Evolutionary conservation across 2,329 filamentous ascomycete species (phyloP), one percentile per base, ranked within the genome.

Genomic region (Ceratocystis cacaofunesta): DNA sequence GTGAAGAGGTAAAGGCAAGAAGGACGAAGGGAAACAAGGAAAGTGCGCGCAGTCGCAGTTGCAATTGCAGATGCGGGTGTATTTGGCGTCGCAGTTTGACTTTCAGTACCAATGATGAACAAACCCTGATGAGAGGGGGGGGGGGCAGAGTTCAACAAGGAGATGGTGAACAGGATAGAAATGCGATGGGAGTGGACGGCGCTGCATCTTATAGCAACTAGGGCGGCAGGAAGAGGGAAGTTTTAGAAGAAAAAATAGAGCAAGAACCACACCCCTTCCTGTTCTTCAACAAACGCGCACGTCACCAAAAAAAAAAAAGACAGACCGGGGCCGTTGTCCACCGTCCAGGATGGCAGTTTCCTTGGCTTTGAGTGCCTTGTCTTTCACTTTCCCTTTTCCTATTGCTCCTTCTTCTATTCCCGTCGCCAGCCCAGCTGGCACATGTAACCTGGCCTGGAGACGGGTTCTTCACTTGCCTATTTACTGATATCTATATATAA

Each of bases 371-470:
- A 6, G 55, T 58, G 28, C 55, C 32, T 30, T 36, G 30, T n/a
- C 28, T n/a, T 7, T 36, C 1, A 12, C 17, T 10, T 15, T 52
- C 48, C 46, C 19, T 48, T n/a, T 22, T 19, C 46, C 46, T 48
- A 48, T 30, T 58, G 28, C 55, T 58, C 32, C 55, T 36, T 57
- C 52, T 57, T 57, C 52, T 57, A 57, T 57, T 57, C 52, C 52
- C 28, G 15, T 57, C 28, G 28, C 2, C 52, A 32, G 19, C 19
- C 52, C 22, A 19, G 17, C 17, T 36, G 28, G 52, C 55, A 58
- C 55, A n/a, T 17, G 30, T 58, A 28, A n/a, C 55, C 36, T 36
- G 55, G 28, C 28, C n/a, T 15, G 15, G 25, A 22, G 22, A 52
- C 30, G 1, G 19, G 22, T 22, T 15, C 6, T 3, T 5, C 6